phyloP scores from a whole-genome alignment of 495 filamentous ascomycete genomes.

The Aspergillus taichungensis region DNA sequence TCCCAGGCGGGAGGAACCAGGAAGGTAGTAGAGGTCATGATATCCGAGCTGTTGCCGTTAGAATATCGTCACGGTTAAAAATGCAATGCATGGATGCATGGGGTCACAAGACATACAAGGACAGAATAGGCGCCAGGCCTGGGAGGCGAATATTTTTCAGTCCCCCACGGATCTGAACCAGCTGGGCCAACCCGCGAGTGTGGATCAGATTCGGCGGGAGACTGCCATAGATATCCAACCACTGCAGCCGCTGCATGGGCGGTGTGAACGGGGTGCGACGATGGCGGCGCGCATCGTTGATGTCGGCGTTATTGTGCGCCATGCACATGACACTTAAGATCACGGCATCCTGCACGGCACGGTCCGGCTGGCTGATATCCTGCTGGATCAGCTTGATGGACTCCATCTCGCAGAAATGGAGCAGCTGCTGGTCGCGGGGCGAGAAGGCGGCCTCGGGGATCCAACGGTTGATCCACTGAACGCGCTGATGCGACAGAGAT shows the following conservation, averaged over 20 bases:
- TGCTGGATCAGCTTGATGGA: constrained; percentile 29
- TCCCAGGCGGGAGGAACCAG: constrained; percentile 24
- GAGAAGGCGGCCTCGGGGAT: constrained; percentile 14
- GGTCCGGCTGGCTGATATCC: constrained; percentile 22
- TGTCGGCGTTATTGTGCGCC: constrained; percentile 29
- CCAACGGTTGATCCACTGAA: constrained; percentile 26
- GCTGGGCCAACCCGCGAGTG: constrained; percentile 25
- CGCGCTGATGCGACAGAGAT: constrained; percentile 32
- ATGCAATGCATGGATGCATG: background rate
- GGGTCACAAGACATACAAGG: constrained; percentile 17
- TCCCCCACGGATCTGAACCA: constrained; percentile 30
- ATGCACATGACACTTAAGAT: constrained; percentile 34
- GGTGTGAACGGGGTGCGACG: constrained; percentile 24
- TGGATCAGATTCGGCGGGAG: constrained; percentile 31
- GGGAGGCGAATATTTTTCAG: constrained; percentile 22
- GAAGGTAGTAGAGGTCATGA: constrained; percentile 23
- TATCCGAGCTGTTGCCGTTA: constrained; percentile 24
- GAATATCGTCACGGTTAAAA: no score
- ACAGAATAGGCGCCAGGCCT: constrained; percentile 25
- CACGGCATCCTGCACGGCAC: constrained; percentile 27
- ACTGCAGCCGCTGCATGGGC: constrained; percentile 33
- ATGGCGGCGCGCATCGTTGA: constrained; percentile 5
- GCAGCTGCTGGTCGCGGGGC: constrained; percentile 16
- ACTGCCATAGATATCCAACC: constrained; percentile 34
- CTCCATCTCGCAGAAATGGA: constrained; percentile 28